Conservation (phyloP, 2,329 filamentous ascomycete species). For the Apiospora koreana region DNA sequence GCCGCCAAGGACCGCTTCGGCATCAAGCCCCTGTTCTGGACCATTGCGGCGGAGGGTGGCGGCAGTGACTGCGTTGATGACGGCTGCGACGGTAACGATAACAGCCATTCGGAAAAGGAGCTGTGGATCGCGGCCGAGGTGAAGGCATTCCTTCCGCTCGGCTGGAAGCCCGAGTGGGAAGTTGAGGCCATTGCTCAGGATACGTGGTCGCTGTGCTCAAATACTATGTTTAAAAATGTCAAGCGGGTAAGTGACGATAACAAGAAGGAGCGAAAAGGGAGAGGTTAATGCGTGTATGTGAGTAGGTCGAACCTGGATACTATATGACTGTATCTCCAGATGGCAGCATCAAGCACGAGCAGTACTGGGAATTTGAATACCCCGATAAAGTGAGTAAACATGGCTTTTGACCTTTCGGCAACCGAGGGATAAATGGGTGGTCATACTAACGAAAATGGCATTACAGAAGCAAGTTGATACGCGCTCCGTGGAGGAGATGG, state of each 20-base stretch:
- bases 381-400: constrained; percentile 46
- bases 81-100: neutral
- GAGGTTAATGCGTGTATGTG: constrained; percentile 31
- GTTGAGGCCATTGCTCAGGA: constrained; percentile 46
- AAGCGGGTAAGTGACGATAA: constrained; percentile 15
- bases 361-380: constrained; percentile 56
- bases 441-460: constrained; percentile 16
- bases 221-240: constrained; percentile 53
- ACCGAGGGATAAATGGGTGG: neutral
- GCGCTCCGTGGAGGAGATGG: constrained; percentile 50
- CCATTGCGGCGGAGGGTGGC: constrained; percentile 30
- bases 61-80: neutral
- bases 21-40: constrained; percentile 59
- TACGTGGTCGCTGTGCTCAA: constrained; percentile 31
- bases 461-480: constrained; percentile 34
- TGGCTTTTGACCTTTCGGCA: too few relatives aligned
- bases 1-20: constrained; percentile 56
- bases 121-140: constrained; percentile 53
- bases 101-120: constrained; percentile 21
- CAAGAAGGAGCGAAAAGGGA: too few relatives aligned
- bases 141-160: constrained; percentile 53
- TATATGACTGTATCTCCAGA: constrained; percentile 41
- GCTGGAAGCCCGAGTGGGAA: constrained; percentile 56
- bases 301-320: constrained; percentile 37
- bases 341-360: constrained; percentile 12